Conservation (phyloP, 1,139 yeast genomes). For the Taphrina wiesneri region DNA sequence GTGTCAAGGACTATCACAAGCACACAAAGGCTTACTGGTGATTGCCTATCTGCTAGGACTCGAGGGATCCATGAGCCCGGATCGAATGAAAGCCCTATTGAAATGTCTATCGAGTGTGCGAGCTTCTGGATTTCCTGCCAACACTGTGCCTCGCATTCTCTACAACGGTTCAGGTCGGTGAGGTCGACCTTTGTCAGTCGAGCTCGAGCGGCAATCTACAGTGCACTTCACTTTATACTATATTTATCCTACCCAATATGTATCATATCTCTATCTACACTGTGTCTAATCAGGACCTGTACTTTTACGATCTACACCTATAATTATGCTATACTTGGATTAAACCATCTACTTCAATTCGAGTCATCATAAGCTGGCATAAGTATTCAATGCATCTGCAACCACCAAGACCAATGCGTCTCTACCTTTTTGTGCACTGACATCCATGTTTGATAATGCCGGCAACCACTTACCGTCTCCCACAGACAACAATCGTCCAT, state of each 20-base stretch:
- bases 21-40: background rate
- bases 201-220: too few species aligned
- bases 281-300: too few species aligned
- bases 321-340: background rate
- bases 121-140: background rate
- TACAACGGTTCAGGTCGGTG: background rate
- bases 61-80: background rate
- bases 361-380: background rate
- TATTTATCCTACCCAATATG: too few species aligned
- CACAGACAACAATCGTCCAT: background rate
- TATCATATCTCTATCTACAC: too few species aligned
- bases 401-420: background rate
- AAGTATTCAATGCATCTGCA: background rate
- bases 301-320: too few species aligned
- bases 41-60: background rate
- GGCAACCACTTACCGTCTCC: background rate
- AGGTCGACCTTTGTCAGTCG: background rate
- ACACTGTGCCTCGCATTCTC: background rate
- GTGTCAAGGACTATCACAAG: too few species aligned
- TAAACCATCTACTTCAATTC: background rate
- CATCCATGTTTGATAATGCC: background rate
- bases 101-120: background rate
- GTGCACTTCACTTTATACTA: too few species aligned
- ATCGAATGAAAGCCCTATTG: background rate
- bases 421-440: background rate